phyloP scores from a whole-genome alignment of 2,329 filamentous ascomycete species.

The Aureobasidium sp. region DNA sequence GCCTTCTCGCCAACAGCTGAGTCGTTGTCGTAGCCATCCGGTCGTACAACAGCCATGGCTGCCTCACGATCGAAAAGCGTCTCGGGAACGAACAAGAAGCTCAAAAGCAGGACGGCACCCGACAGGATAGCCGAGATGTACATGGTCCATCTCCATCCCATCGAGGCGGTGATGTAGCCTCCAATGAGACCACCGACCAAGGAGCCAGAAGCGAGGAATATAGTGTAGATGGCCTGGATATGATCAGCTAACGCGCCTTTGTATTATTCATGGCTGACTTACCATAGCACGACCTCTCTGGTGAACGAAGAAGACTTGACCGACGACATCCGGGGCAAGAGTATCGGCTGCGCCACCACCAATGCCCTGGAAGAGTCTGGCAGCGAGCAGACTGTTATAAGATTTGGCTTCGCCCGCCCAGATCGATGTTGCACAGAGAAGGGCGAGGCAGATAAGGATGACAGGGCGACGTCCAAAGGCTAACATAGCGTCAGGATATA shows the following conservation, averaged over 20 bases:
- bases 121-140: constrained; percentile 36
- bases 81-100: constrained; percentile 35
- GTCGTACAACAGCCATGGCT: constrained; percentile 18
- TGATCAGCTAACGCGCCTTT: constrained; percentile 12
- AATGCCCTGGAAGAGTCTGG: constrained; percentile 34
- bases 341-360: constrained; percentile 33
- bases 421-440: constrained; percentile 31
- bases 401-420: constrained; percentile 35
- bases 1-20: constrained; percentile 21
- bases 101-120: constrained; percentile 28
- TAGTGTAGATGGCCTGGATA: constrained; percentile 34
- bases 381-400: constrained; percentile 33
- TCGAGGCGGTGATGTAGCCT: constrained; percentile 34
- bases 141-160: constrained; percentile 34
- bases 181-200: constrained; percentile 34
- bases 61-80: constrained; percentile 33
- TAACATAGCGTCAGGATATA: neutral
- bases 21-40: constrained; percentile 17
- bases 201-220: constrained; percentile 33
- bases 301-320: constrained; percentile 38
- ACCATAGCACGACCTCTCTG: constrained; percentile 17
- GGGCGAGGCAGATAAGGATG: constrained; percentile 30
- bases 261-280: constrained; percentile 20
- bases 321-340: constrained; percentile 35
- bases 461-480: constrained; percentile 34